A percentile compares a stretch with the other conserved stretches of the same genome.
Evolutionary conservation across 495 filamentous ascomycete genomes (phyloP).

Genomic region (Clohesyomyces aquaticus): DNA sequence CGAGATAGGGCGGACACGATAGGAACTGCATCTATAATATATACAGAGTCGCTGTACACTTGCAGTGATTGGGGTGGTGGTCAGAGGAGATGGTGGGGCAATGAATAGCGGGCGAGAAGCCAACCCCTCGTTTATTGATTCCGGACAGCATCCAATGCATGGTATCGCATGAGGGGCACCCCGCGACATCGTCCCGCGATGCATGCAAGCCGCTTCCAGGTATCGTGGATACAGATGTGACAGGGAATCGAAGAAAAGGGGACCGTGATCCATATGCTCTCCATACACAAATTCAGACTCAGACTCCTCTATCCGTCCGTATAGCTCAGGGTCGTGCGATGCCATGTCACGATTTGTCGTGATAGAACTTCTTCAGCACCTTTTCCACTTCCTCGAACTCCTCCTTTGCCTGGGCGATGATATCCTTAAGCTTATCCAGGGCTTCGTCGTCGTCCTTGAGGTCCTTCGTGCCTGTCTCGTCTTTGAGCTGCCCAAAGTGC

Average conservation of each 20-base stretch:
- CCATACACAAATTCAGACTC: background rate
- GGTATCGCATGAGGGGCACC: background rate
- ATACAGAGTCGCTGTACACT: too few species aligned
- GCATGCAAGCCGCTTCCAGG: background rate
- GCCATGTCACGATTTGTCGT: conserved; percentile 44
- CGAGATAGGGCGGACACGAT: too few species aligned
- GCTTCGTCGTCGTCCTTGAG: conserved; percentile 63
- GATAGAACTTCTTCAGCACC: conserved; percentile 73
- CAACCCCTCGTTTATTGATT: background rate
- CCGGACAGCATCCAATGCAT: background rate
- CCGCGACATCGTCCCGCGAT: background rate
- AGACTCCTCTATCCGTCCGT: too few species aligned
- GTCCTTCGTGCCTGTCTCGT: conserved; percentile 70
- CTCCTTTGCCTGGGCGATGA: conserved; percentile 68
- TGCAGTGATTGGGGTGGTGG: too few species aligned
- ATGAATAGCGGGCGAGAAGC: too few species aligned
- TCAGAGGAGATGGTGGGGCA: too few species aligned
- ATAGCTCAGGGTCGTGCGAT: background rate
- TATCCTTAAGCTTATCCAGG: conserved; percentile 68
- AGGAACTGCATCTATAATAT: too few species aligned
- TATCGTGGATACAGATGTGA: too few species aligned
- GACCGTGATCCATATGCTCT: background rate
- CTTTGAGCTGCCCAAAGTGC: conserved; percentile 79
- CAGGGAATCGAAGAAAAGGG: too few species aligned
- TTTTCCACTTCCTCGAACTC: conserved; percentile 78